These are phyloP conservation scores for Alternaria novae-zelandiae DNA, from an alignment of 2,329 filamentous ascomycete species.

Conservation along the genomic window DNA sequence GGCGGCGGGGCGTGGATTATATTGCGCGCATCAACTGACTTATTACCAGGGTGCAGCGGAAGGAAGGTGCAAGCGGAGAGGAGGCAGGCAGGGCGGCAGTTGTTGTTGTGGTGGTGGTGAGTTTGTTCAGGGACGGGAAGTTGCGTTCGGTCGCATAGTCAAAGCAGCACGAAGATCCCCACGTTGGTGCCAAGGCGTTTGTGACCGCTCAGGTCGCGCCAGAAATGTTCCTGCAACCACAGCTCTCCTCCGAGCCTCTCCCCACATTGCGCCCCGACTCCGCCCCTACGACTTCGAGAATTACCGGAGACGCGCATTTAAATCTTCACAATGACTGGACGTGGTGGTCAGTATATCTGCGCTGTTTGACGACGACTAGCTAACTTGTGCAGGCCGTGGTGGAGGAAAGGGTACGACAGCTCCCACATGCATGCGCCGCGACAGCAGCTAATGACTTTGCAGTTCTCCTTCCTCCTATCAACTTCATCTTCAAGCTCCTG, in stretches of 20 bases:
- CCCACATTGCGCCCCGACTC: constrained; percentile 16
- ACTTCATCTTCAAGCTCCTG: constrained; percentile 93
- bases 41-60: neutral
- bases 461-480: constrained; percentile 78
- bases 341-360: constrained; percentile 35
- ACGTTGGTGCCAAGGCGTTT: constrained; percentile 32
- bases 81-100: constrained; percentile 1
- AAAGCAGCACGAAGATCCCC: constrained; percentile 32
- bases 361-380: constrained; percentile 7
- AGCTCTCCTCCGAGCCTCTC: constrained; percentile 23
- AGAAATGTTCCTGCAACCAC: constrained; percentile 32
- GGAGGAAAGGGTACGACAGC: constrained; percentile 51
- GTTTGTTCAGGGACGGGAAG: constrained; percentile 30
- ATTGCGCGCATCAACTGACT: constrained; percentile 32
- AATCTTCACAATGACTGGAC: constrained; percentile 37
- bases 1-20: constrained; percentile 35
- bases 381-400: constrained; percentile 60
- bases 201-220: constrained; percentile 28
- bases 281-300: constrained; percentile 5
- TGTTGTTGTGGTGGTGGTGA: constrained; percentile 16
- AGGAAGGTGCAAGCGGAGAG: constrained; percentile 4
- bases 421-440: constrained; percentile 7
- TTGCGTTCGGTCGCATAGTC: constrained; percentile 28
- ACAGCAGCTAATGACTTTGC: constrained; percentile 14
- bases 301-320: constrained; percentile 4